Conservation (phyloP, 345 rosid genomes). For the Citrus sp. region DNA sequence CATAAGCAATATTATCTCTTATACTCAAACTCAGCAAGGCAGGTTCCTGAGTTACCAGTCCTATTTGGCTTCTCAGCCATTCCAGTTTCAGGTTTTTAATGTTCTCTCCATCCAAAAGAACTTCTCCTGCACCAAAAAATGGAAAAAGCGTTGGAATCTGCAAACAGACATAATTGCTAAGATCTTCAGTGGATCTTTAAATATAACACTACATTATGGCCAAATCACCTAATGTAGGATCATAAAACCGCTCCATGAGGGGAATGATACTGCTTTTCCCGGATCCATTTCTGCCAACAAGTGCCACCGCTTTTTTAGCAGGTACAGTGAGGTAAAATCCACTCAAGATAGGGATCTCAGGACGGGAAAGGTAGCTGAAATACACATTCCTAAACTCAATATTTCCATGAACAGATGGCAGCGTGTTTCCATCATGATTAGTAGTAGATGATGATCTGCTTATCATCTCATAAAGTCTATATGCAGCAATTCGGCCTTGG, state of each 20-base stretch:
- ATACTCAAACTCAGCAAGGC: conserved; percentile 88
- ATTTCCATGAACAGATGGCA: conserved; percentile 73
- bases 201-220: neutral
- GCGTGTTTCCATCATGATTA: conserved; percentile 67
- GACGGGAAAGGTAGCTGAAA: conserved; percentile 98
- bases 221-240: conserved; percentile 90
- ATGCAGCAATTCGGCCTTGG: conserved; percentile 99
- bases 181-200: conserved; percentile 4
- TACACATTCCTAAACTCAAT: conserved; percentile 97
- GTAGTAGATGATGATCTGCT: conserved; percentile 78
- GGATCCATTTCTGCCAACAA: conserved; percentile 99
- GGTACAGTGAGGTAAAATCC: conserved; percentile 99
- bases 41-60: conserved; percentile 98
- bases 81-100: conserved; percentile 83
- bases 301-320: conserved; percentile 93
- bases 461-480: conserved; percentile 98
- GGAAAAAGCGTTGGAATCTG: conserved; percentile 13
- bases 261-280: conserved; percentile 99
- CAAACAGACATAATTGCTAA: conserved; percentile 17
- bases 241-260: conserved; percentile 99
- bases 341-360: conserved; percentile 96
- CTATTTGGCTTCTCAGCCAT: conserved; percentile 96
- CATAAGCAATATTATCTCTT: conserved; percentile 86
- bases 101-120: conserved; percentile 95
- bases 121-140: conserved; percentile 78